Evolutionary conservation across 768 basidiomycete species (phyloP), one percentile per base, ranked within the genome.

Genomic region (Lactarius psammicola): DNA sequence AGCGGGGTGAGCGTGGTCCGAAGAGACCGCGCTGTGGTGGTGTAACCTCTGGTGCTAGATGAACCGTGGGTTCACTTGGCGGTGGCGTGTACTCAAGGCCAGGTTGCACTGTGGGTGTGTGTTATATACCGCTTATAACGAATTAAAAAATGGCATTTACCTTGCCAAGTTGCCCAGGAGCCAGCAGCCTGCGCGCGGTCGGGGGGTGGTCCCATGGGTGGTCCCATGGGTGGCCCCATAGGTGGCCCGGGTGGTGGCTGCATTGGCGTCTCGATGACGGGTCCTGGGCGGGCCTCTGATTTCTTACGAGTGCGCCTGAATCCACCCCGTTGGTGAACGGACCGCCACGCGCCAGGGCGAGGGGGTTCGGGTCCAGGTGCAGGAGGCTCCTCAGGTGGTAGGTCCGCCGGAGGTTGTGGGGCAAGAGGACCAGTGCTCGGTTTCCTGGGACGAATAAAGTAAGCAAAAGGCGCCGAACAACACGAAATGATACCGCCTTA

Each of bases 11-110:
- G 36, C 36, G 36, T 13, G 36, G 36, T 36, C 36, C 36, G 36
- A 36, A 94, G 66, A 94, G 75, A 34, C 90, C 90, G 51, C 56
- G 65, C 18, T 85, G 87, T 63, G 82, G 86, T 44, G 77, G 76
- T n/a, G n/a, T n/a, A 56, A 77, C 78, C 13, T 81, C 82, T 33
- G 88, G 87, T 28, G 88, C 85, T 40, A 87, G 77, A 11, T 89
- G 76, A 20, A 82, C 85, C 8, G 56, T 44, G n/a, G 88, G 80
- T 63, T 84, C 82, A 59, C 81, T 75, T 3, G 84, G 82, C 5
- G 85, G 81, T n/a, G 88, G 84, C 4, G 88, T 87, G 3, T 88
- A 87, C n/a, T 75, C 80, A 0, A 36, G 36, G 40, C 70, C 72
- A 9, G 85, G 85, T 75, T 90, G 81, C 51, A 89, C 90, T 92